Base-by-base conservation (phyloP, 106 monocot genomes). In the Vanilla planifolia region DNA sequence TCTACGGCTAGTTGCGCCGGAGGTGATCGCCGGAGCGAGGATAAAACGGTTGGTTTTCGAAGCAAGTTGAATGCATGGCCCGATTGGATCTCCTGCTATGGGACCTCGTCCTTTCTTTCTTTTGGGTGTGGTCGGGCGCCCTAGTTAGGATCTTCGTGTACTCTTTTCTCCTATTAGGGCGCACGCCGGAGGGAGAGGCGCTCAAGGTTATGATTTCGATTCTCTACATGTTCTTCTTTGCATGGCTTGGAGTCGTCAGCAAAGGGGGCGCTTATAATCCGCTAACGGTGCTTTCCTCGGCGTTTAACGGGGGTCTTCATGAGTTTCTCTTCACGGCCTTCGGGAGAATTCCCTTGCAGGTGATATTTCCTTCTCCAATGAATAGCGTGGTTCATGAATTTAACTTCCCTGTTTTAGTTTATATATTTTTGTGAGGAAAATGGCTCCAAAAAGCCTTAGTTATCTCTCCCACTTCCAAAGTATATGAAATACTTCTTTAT, bases 321-420 rank as follows among this genome's bases (percentile, higher is more conserved):
- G 66, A 50, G 6, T 85, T 92, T 60, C 57, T 92, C 15, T 75
- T 92, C 74, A 67, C 75, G 5, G 64, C 79, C 10, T 68, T 98
- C 14, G 84, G 57, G 1, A 65, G 98, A 41, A 88, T 98, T 15
- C 98, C 98, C 15, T 58, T 77, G 47, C 98, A 98, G 88, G 98
- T 88, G 17, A n/a, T 33, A 2, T n/a, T 13, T 0, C 45, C 47
- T 16, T 52, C 1, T 13, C 35, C 10, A 5, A 1, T 15, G 21
- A 3, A 24, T 50, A 50, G n/a, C n/a, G n/a, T n/a, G n/a, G n/a
- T n/a, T n/a, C n/a, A n/a, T n/a, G n/a, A n/a, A n/a, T n/a, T n/a
- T n/a, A n/a, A n/a, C n/a, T n/a, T n/a, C n/a, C n/a, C n/a, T n/a
- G n/a, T n/a, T n/a, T n/a, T n/a, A n/a, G n/a, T n/a, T n/a, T n/a